Evolutionary conservation across 106 monocot genomes (phyloP), one percentile per base, ranked within the genome.

Genomic region (Dendrobium chrysotoxum): DNA sequence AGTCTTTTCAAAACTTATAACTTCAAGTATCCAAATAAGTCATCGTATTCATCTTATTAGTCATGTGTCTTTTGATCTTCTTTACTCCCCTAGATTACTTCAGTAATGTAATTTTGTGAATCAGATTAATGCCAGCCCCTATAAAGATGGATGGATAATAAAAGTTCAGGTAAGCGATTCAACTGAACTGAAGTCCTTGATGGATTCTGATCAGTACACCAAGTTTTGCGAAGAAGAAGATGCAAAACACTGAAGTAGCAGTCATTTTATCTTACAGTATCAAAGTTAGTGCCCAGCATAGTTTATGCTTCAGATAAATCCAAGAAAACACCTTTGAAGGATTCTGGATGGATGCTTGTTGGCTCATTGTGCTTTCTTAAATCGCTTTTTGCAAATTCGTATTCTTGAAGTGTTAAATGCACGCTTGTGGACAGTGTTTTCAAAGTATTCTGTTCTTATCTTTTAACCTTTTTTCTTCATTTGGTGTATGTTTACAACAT

Each of bases 211-310:
- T 17, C 30, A 70, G 25, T 85, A 85, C 25, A 68, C 53, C 15
- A 85, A 85, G 42, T 85, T 85, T 26, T 85, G 81, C 40, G 77
- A 81, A 40, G 76, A 84, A 76, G 85, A 84, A 80, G 79, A 84
- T 80, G 79, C 75, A 16, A 80, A 84, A 21, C 84, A 84, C 25
- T 84, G 57, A 83, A 20, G 15, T 61, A 70, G 28, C 13, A 70
- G 5, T 70, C 26, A 28, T 45, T 74, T 74, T 41, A 15, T 47
- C 76, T 45, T 50, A 25, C 76, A 26, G 46, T 11, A 8, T 74
- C 41, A 20, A 28, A 31, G 41, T n/a, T 74, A 7, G 7, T 70
- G 28, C 13, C 11, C 31, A 28, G 31, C 30, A 70, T 70, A 17
- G 70, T 31, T 35, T 35, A 70, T 35, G 10, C 4, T 70, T 70